Evolutionary conservation across 1,139 yeast species (phyloP), one percentile per base, ranked within the genome.

Genomic region (Pneumocystis murina): DNA sequence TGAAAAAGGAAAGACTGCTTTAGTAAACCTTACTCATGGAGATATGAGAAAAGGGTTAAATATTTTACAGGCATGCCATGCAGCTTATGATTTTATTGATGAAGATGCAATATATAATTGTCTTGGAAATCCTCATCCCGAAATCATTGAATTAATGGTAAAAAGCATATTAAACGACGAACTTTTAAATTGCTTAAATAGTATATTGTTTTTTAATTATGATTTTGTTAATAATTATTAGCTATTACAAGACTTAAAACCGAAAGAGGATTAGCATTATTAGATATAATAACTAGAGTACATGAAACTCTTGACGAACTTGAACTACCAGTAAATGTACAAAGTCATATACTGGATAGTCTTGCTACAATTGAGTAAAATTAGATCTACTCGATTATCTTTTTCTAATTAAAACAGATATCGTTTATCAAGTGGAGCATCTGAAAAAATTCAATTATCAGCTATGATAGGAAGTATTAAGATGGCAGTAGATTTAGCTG

Each of bases 41-140:
- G 99, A 94, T 74, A 94, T 94, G 98, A 83, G 98, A 76, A 83
- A 89, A 66, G 96, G 95, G 0, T 79, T 94, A 69, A 94, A 94
- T 72, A 97, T 94, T 7, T 75, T 94, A 63, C 99, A 94, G 75
- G 95, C 97, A 0, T 88, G 98, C 73, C 82, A 87, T 68, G 90
- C 96, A 0, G 87, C 95, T 0, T 84, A 82, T 64, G 67, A 66
- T 33, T 61, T 38, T 40, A 85, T 91, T 55, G 82, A 85, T 41
- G 81, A 80, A 60, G 83, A 82, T 64, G 85, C 87, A 84, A 84
- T 94, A 48, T 94, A 88, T 73, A 96, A 91, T 69, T 91, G 97
- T 74, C 85, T 94, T 62, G 99, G 99, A 2, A 91, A 95, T 0
- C 97, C 98, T 1, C 87, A 86, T 68, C 98, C 98, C 0, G 80